Conservation (phyloP, 257 asterid species). For the Scutellaria galericulata region DNA sequence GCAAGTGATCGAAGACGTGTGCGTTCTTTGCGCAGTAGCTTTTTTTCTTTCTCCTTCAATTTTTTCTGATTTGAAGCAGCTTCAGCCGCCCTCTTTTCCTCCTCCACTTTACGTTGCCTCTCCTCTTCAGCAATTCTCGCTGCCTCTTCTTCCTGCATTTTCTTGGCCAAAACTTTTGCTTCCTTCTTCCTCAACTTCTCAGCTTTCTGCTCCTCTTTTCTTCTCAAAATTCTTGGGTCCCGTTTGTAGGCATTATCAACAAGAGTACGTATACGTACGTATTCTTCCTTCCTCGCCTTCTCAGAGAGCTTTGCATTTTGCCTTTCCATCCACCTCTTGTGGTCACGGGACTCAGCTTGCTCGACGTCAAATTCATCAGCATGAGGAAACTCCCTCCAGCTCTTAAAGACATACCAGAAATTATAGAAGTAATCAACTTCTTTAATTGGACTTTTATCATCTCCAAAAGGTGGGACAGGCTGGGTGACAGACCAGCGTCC, state of each 20-base stretch:
- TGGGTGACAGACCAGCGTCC: slow-evolving; percentile 93
- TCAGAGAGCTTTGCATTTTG: slow-evolving; percentile 92
- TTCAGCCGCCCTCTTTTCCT: slow-evolving; percentile 78
- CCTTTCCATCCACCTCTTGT: slow-evolving; percentile 97
- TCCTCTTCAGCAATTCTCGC: slow-evolving; percentile 80
- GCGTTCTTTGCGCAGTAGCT: slow-evolving; percentile 83
- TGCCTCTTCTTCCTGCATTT: slow-evolving; percentile 85
- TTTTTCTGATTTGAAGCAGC: slow-evolving; percentile 82
- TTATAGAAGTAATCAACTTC: slow-evolving; percentile 85
- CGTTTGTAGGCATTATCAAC: slow-evolving; percentile 91
- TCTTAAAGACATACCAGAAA: slow-evolving; percentile 91
- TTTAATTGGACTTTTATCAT: slow-evolving; percentile 61
- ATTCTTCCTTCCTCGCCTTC: slow-evolving; percentile 94
- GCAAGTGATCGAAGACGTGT: slow-evolving; percentile 81
- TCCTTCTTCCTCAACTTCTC: slow-evolving; percentile 90
- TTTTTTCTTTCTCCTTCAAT: slow-evolving; percentile 80
- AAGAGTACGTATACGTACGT: slow-evolving; percentile 74
- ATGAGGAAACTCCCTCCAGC: slow-evolving; percentile 99
- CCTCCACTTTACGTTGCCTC: slow-evolving; percentile 75
- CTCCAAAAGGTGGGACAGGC: slow-evolving; percentile 77
- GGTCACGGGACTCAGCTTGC: slow-evolving; percentile 97
- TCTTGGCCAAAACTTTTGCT: slow-evolving; percentile 84
- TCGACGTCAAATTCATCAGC: slow-evolving; percentile 92
- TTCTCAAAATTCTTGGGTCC: slow-evolving; percentile 82
- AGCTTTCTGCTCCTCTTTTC: slow-evolving; percentile 82